Percentiles rank a stretch among this genome's conserved stretches.
phyloP scores from a whole-genome alignment of 345 rosid species.

The Cardiospermum halicacabum region DNA sequence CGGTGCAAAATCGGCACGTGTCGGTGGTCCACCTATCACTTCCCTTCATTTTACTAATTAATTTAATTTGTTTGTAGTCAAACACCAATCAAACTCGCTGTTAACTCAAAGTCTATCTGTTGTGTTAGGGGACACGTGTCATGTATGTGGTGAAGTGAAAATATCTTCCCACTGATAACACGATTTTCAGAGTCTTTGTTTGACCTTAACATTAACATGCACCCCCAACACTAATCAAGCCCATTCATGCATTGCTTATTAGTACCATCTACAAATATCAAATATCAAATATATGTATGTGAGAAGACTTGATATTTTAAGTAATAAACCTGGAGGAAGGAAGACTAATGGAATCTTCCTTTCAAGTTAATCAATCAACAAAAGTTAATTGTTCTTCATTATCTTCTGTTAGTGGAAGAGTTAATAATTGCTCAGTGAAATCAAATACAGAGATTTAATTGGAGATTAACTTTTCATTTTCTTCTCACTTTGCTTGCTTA shows the following conservation, averaged over 20 bases:
- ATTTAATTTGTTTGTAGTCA: too few relatives aligned
- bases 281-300: too few relatives aligned
- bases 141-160: too few relatives aligned
- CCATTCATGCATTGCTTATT: too few relatives aligned
- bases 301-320: too few relatives aligned
- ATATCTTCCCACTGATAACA: too few relatives aligned
- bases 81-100: background rate
- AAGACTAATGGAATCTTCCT: background rate
- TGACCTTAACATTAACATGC: too few relatives aligned
- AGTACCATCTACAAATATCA: too few relatives aligned
- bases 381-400: background rate
- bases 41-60: background rate
- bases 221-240: slow-evolving; percentile 8
- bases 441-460: background rate
- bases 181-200: too few relatives aligned
- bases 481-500: background rate
- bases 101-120: slow-evolving; percentile 2
- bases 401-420: background rate
- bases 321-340: background rate
- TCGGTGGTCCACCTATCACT: slow-evolving; percentile 33
- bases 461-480: background rate
- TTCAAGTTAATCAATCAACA: background rate
- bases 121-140: too few relatives aligned
- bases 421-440: too few relatives aligned
- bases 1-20: slow-evolving; percentile 44